A percentile compares a stretch with the other conserved stretches of the same genome.
phyloP scores from a whole-genome alignment of 1,284 basidiomycete genomes.

The Cryptococcus sp. region DNA sequence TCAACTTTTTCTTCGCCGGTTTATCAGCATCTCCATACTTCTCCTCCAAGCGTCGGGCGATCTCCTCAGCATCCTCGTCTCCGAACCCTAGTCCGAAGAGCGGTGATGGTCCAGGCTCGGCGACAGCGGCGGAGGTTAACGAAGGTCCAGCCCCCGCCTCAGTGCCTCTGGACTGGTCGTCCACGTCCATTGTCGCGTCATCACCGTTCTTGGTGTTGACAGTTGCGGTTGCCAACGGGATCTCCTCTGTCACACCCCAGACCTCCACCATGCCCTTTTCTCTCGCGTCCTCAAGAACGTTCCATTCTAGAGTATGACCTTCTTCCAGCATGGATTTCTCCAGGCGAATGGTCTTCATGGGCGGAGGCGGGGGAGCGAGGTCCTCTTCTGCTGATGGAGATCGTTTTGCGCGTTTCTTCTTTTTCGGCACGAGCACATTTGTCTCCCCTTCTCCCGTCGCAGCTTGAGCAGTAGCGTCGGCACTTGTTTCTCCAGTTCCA shows the following conservation, averaged over 20 bases:
- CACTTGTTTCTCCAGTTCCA: constrained; percentile 1
- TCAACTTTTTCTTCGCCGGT: constrained; percentile 22
- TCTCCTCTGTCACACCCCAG: constrained; percentile 20
- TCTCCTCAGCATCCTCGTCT: constrained; percentile 32
- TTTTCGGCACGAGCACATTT: constrained; percentile 38
- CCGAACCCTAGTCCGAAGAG: constrained; percentile 12
- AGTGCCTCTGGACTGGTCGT: not conserved
- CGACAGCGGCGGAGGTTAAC: not conserved
- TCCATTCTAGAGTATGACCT: constrained; percentile 38
- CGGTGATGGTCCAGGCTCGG: constrained; percentile 4
- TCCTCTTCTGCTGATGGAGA: constrained; percentile 44
- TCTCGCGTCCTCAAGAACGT: constrained; percentile 41
- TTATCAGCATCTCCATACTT: constrained; percentile 34
- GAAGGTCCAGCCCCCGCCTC: constrained; percentile 12
- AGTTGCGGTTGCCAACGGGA: not conserved
- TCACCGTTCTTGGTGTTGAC: not conserved
- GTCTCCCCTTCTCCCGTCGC: constrained; percentile 13
- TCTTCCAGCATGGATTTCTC: constrained; percentile 20
- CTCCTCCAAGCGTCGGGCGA: constrained; percentile 39
- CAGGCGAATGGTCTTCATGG: constrained; percentile 48
- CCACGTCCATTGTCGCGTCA: not conserved
- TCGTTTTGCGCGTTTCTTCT: constrained; percentile 34
- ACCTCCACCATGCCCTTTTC: constrained; percentile 31
- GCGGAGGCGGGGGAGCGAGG: constrained; percentile 45
- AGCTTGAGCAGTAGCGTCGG: constrained; percentile 4